phyloP scores from a whole-genome alignment of 2,329 filamentous ascomycete species.

The Huntiella abstrusa region DNA sequence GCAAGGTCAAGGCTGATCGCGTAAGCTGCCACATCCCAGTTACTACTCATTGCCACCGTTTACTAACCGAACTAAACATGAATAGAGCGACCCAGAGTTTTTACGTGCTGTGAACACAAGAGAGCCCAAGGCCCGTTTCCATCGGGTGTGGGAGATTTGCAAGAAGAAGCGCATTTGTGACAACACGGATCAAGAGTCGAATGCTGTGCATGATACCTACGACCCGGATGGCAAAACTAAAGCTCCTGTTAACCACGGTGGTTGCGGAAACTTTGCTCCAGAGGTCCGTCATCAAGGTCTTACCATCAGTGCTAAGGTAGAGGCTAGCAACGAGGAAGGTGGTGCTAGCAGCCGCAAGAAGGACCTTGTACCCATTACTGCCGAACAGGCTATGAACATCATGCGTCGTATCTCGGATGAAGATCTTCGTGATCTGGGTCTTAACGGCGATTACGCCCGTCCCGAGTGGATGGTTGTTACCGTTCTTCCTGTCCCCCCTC shows the following conservation, averaged over 20 bases:
- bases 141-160: constrained; percentile 77
- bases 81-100: constrained; percentile 67
- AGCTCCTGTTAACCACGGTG: constrained; percentile 48
- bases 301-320: constrained; percentile 47
- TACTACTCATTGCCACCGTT: constrained; percentile 13
- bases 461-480: constrained; percentile 98
- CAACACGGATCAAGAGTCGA: constrained; percentile 51
- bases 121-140: constrained; percentile 88
- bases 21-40: constrained; percentile 48
- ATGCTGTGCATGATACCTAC: constrained; percentile 50
- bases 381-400: constrained; percentile 68
- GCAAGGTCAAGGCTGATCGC: constrained; percentile 91
- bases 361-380: constrained; percentile 67
- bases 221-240: constrained; percentile 38
- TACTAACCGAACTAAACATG: constrained; percentile 33
- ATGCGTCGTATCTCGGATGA: constrained; percentile 68
- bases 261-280: constrained; percentile 83
- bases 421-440: constrained; percentile 69
- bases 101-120: constrained; percentile 62
- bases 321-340: constrained; percentile 38
- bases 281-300: constrained; percentile 74
- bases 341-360: constrained; percentile 32
- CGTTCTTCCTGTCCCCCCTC: constrained; percentile 84
- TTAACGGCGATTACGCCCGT: constrained; percentile 86
- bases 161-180: constrained; percentile 78